Evolutionary conservation across 441 rosid genomes (phyloP).

Genomic region (Euphorbia celastroides): DNA sequence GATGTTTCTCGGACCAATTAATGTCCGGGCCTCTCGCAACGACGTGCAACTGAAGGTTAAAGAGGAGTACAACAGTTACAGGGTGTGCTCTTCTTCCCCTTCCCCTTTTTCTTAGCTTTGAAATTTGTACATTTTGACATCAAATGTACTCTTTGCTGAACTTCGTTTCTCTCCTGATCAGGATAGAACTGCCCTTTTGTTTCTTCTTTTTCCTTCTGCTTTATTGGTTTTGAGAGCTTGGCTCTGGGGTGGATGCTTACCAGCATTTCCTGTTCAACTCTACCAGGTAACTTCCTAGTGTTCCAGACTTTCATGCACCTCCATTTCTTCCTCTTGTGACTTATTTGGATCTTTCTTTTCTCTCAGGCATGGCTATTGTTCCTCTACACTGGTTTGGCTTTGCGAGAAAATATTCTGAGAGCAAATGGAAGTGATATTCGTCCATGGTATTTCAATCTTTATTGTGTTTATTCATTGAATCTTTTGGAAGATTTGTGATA

Average conservation of each 20-base stretch:
- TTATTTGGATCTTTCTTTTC: conserved; percentile 11
- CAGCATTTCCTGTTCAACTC: conserved; percentile 90
- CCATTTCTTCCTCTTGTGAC: neutral
- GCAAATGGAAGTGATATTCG: conserved; percentile 98
- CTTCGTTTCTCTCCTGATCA: conserved; percentile 28
- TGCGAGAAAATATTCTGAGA: conserved; percentile 89
- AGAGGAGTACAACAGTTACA: conserved; percentile 95
- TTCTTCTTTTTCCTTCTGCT: conserved; percentile 70
- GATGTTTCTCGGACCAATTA: conserved; percentile 93
- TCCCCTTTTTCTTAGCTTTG: neutral
- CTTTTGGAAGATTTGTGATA: neutral
- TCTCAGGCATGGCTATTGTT: conserved; percentile 88
- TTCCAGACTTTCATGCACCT: neutral
- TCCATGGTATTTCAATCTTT: conserved; percentile 54
- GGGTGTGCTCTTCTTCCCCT: conserved; percentile 35
- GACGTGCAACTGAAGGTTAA: conserved; percentile 93
- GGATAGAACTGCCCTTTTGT: conserved; percentile 92
- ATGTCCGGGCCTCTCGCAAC: conserved; percentile 81
- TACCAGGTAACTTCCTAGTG: conserved; percentile 50
- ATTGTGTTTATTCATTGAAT: neutral
- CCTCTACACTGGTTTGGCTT: conserved; percentile 90
- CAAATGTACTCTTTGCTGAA: neutral
- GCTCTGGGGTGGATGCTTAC: conserved; percentile 91
- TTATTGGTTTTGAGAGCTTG: conserved; percentile 68
- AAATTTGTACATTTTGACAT: neutral